A percentile compares a stretch with the other conserved stretches of the same genome.
Conservation (phyloP, 352 stramenopile genomes). For the Blastocystis sp. region DNA sequence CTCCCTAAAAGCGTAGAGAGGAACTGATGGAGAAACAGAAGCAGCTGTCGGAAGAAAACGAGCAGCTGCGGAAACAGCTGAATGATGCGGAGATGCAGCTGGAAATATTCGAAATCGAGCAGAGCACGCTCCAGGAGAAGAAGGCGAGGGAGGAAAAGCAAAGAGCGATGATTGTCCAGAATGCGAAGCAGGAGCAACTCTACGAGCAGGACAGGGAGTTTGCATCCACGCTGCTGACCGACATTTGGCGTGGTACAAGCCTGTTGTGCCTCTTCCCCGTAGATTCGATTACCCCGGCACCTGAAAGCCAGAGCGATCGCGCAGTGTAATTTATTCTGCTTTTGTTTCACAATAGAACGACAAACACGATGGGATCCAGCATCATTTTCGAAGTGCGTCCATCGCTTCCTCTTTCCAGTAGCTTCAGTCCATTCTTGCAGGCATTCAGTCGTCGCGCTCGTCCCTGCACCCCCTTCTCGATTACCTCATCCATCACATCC, state of each 20-base stretch:
- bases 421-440: slow-evolving; percentile 43
- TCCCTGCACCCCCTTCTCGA: slow-evolving; percentile 13
- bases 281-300: slow-evolving; percentile 21
- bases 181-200: neutral
- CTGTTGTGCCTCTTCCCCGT: neutral
- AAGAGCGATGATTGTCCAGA: neutral
- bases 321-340: neutral
- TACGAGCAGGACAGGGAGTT: slow-evolving; percentile 21
- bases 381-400: slow-evolving; percentile 30
- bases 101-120: slow-evolving; percentile 54
- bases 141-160: slow-evolving; percentile 29
- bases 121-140: neutral
- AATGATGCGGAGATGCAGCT: slow-evolving; percentile 23
- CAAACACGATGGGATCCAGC: slow-evolving; percentile 4
- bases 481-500: slow-evolving; percentile 53
- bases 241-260: slow-evolving; percentile 38
- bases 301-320: neutral
- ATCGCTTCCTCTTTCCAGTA: neutral
- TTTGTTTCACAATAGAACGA: neutral
- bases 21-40: slow-evolving; percentile 38
- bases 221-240: slow-evolving; percentile 13
- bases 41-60: slow-evolving; percentile 13
- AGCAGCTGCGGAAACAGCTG: slow-evolving; percentile 22
- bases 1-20: slow-evolving; percentile 15
- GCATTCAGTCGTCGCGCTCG: slow-evolving; percentile 30